phyloP scores from a whole-genome alignment of 108 stramenopile species.

The Cyclotella sp. region DNA sequence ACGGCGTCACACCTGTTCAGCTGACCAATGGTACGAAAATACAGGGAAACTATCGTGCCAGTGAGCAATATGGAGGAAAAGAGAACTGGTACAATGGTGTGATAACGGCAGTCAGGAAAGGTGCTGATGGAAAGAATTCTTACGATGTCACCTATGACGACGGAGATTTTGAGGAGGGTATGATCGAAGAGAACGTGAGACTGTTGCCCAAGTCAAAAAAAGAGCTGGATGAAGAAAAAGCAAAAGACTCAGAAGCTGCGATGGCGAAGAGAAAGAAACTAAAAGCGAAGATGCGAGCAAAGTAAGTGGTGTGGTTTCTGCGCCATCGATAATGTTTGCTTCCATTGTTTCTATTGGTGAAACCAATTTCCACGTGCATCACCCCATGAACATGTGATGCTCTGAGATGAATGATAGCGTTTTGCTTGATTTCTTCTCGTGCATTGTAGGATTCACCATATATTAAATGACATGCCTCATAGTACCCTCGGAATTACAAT shows the following conservation, averaged over 20 bases:
- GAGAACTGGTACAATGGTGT: slow-evolving; percentile 78
- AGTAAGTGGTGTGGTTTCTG: slow-evolving; percentile 56
- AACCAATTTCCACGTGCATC: slow-evolving; percentile 50
- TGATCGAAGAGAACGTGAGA: slow-evolving; percentile 70
- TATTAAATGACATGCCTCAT: slow-evolving; percentile 64
- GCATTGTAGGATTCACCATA: slow-evolving; percentile 48
- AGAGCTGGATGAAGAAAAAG: slow-evolving; percentile 59
- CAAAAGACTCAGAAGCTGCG: slow-evolving; percentile 36
- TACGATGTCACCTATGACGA: slow-evolving; percentile 89
- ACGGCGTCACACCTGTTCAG: slow-evolving; percentile 19
- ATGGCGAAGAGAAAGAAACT: slow-evolving; percentile 64
- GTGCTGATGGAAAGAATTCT: slow-evolving; percentile 49
- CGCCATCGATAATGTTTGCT: slow-evolving; percentile 20
- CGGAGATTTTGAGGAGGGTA: slow-evolving; percentile 87
- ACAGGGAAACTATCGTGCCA: slow-evolving; percentile 77
- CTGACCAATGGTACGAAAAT: slow-evolving; percentile 70
- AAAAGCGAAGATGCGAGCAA: slow-evolving; percentile 77
- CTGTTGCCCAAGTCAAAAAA: slow-evolving; percentile 50
- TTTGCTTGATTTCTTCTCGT: slow-evolving; percentile 55
- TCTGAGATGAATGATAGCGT: slow-evolving; percentile 53
- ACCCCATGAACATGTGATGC: slow-evolving; percentile 35
- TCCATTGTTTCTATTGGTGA: slow-evolving; percentile 23
- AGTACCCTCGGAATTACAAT: slow-evolving; percentile 66
- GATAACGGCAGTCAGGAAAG: slow-evolving; percentile 53
- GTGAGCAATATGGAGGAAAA: slow-evolving; percentile 80